A percentile compares a stretch with the other conserved stretches of the same genome.
Conservation (phyloP, 75 land plant genomes). For the Pinus albicaulis region DNA sequence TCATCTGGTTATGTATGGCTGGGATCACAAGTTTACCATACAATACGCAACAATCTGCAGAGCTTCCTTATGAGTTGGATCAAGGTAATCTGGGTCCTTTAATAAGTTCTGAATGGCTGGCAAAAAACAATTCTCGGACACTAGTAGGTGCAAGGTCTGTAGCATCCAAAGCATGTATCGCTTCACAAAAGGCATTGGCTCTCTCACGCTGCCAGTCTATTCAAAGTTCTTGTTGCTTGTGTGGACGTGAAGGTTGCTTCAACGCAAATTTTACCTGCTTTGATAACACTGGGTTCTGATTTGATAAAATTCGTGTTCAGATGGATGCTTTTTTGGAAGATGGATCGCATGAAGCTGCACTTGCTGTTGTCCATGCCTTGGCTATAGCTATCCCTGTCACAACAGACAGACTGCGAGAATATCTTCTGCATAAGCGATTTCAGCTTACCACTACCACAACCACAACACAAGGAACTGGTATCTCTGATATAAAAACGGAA, state of each 20-base stretch:
- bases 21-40: too few species aligned
- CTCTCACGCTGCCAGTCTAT: slow-evolving; percentile 21
- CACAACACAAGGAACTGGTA: too few species aligned
- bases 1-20: too few species aligned
- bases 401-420: slow-evolving; percentile 72
- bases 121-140: too few species aligned
- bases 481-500: too few species aligned
- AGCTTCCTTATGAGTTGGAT: too few species aligned
- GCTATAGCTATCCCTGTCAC: slow-evolving; percentile 80
- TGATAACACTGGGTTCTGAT: slow-evolving; percentile 93
- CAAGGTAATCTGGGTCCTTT: too few species aligned
- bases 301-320: slow-evolving; percentile 86
- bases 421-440: slow-evolving; percentile 87
- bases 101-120: too few species aligned
- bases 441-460: slow-evolving; percentile 48
- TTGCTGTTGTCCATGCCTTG: slow-evolving; percentile 82
- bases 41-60: too few species aligned
- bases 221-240: slow-evolving; percentile 38
- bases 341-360: slow-evolving; percentile 88
- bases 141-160: too few species aligned
- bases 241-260: slow-evolving; percentile 76
- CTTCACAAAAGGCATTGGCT: slow-evolving; percentile 90
- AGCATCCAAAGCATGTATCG: slow-evolving; percentile 95
- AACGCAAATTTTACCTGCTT: slow-evolving; percentile 86
- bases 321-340: slow-evolving; percentile 98